A percentile compares a stretch with the other conserved stretches of the same genome.
Conservation (phyloP, 176 grass and related monocot species). For the Cenchrus americanus region DNA sequence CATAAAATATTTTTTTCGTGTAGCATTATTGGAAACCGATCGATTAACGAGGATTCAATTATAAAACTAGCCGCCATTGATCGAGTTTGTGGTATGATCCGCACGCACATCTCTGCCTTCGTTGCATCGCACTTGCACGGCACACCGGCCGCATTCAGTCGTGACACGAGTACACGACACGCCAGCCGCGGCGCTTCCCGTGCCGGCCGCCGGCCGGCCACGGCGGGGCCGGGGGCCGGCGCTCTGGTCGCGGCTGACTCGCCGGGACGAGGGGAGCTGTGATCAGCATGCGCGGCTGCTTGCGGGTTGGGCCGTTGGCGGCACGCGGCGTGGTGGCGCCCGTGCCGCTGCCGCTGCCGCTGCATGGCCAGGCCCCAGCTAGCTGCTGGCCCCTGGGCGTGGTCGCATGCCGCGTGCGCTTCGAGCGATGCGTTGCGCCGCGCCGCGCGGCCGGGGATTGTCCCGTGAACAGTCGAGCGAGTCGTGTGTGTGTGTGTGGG, state of each 20-base stretch:
- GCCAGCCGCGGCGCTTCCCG: not conserved
- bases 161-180: not conserved
- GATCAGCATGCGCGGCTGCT: not conserved
- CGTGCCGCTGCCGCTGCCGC: constrained; percentile 12
- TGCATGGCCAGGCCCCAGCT: not conserved
- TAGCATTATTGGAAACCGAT: not conserved
- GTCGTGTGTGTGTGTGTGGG: too few species aligned
- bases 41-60: not conserved
- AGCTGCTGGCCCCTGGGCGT: not conserved
- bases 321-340: constrained; percentile 22
- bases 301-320: not conserved
- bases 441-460: not conserved
- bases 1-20: not conserved
- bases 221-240: not conserved
- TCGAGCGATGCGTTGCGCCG: not conserved
- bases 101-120: not conserved
- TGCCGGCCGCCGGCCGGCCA: not conserved
- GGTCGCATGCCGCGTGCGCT: constrained; percentile 37
- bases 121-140: not conserved
- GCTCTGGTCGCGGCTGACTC: not conserved
- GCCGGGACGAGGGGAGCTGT: not conserved
- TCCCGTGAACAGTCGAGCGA: too few species aligned
- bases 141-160: not conserved
- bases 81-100: not conserved
- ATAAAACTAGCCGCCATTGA: not conserved